Conservation (phyloP, 2,329 filamentous ascomycete genomes). For the Penicillium sp. region DNA sequence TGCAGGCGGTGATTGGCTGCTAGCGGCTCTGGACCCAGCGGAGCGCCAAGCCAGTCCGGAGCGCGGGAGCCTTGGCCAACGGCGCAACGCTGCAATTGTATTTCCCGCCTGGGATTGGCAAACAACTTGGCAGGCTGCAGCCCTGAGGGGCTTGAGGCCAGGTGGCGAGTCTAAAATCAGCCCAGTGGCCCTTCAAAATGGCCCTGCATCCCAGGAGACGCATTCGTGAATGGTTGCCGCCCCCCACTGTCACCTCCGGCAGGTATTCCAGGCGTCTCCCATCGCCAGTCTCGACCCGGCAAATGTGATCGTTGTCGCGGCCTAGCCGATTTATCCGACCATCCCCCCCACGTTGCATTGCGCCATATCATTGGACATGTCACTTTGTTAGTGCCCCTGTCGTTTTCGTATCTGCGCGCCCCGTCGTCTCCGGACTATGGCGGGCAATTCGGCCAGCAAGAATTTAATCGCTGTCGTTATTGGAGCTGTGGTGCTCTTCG, state of each 20-base stretch:
- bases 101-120: constrained; percentile 17
- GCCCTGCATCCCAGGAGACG: constrained; percentile 8
- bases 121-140: constrained; percentile 22
- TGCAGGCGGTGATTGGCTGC: constrained; percentile 15
- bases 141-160: constrained; percentile 20
- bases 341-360: constrained; percentile 11
- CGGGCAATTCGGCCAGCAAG: constrained; percentile 24
- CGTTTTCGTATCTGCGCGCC: constrained; percentile 18
- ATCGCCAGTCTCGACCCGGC: constrained; percentile 16
- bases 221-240: constrained; percentile 7
- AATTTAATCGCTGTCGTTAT: constrained; percentile 37
- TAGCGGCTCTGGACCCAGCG: constrained; percentile 16
- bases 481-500: constrained; percentile 35
- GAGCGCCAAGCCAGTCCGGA: constrained; percentile 27
- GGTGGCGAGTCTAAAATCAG: constrained; percentile 21
- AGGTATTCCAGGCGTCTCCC: constrained; percentile 11
- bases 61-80: constrained; percentile 28
- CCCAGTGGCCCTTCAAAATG: constrained; percentile 17
- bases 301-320: constrained; percentile 3
- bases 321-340: constrained; percentile 24
- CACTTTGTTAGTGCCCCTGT: constrained; percentile 14
- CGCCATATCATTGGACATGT: constrained; percentile 21
- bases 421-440: constrained; percentile 24
- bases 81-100: constrained; percentile 16
- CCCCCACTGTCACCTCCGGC: constrained; percentile 11